Conservation (phyloP, 2,329 filamentous ascomycete genomes). For the Cladosporium colombiae region DNA sequence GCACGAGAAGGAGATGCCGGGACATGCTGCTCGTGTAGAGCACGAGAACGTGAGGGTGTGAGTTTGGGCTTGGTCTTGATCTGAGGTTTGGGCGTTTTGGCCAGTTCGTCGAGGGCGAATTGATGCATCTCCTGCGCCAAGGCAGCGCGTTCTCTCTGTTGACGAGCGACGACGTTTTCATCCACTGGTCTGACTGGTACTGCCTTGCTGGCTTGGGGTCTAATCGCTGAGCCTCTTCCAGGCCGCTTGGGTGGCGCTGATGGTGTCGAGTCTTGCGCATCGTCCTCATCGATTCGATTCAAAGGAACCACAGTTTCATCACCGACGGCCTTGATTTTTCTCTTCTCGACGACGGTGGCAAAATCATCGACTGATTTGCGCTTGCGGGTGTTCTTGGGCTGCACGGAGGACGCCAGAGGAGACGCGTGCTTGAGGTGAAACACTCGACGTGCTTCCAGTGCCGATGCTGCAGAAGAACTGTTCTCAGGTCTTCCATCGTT, state of each 20-base stretch:
- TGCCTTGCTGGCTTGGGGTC: neutral
- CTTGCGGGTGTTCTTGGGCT: constrained; percentile 20
- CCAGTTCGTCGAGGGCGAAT: constrained; percentile 32
- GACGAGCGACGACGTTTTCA: constrained; percentile 5
- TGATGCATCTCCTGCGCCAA: constrained; percentile 33
- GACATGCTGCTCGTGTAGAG: constrained; percentile 13
- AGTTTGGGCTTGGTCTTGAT: constrained; percentile 20
- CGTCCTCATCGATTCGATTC: neutral
- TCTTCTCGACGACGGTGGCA: constrained; percentile 33
- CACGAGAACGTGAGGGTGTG: constrained; percentile 23
- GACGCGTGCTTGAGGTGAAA: constrained; percentile 29
- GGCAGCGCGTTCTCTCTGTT: constrained; percentile 18
- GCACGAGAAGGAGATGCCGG: neutral
- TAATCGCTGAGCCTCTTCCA: constrained; percentile 27
- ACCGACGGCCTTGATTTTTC: constrained; percentile 21
- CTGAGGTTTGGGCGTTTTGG: constrained; percentile 23
- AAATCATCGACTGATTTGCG: constrained; percentile 27
- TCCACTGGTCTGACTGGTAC: neutral
- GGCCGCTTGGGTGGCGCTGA: constrained; percentile 27
- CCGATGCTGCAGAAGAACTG: neutral
- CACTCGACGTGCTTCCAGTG: constrained; percentile 24
- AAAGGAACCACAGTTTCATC: constrained; percentile 3
- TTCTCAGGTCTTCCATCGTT: neutral
- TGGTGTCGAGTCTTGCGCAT: neutral
- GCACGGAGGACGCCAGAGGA: constrained; percentile 20